Conservation (phyloP, 768 basidiomycete species). For the Guyanaporus albipodus region DNA sequence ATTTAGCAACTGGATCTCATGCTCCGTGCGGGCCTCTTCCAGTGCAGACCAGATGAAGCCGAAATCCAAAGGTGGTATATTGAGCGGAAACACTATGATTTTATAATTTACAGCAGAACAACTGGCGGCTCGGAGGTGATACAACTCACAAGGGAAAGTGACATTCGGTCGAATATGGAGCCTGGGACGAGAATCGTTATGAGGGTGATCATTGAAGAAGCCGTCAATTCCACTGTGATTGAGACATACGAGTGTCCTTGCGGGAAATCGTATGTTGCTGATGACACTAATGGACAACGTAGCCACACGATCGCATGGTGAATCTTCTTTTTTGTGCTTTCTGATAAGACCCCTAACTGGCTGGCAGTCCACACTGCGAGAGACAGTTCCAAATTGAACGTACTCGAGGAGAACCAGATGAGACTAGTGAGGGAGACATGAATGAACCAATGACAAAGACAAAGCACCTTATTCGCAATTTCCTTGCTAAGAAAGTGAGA, state of each 20-base stretch:
- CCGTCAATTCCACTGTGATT: background rate
- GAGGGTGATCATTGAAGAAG: conserved; percentile 2
- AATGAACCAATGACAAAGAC: background rate
- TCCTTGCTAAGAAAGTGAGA: conserved; percentile 1
- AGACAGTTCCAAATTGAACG: background rate
- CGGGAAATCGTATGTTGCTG: background rate
- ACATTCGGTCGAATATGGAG: background rate
- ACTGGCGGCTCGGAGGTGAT: background rate
- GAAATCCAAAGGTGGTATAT: conserved; percentile 3
- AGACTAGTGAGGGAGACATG: background rate
- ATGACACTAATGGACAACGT: background rate
- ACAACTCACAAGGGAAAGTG: background rate
- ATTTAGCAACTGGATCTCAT: conserved; percentile 1
- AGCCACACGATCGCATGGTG: conserved; percentile 2
- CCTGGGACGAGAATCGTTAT: conserved; percentile 1
- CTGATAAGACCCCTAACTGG: background rate
- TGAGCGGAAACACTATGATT: background rate
- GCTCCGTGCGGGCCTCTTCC: background rate
- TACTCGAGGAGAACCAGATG: accelerated
- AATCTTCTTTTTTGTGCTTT: background rate
- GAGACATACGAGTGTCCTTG: conserved; percentile 1
- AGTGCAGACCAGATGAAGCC: background rate
- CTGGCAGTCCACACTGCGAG: conserved; percentile 1
- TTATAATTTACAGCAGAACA: background rate
- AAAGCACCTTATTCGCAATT: conserved; percentile 1